Evolutionary conservation across 495 filamentous ascomycete genomes (phyloP), one percentile per base, ranked within the genome.

Genomic region (Penicillium chermesinum): DNA sequence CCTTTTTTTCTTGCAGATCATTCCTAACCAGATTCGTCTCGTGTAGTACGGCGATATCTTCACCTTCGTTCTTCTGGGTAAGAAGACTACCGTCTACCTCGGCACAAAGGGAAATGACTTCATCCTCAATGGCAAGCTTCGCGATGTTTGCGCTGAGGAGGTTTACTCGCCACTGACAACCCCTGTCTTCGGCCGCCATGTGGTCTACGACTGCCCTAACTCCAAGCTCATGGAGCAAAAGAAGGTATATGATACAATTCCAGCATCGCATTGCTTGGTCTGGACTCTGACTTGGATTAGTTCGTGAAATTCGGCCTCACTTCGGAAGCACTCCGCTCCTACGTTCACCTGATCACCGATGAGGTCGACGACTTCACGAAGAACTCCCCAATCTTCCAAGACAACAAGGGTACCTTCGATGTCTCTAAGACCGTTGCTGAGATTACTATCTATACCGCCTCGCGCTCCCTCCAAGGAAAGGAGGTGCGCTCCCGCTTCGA

Each of bases 141-240:
- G 70, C 49, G 79, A 84, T 50, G 71, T 84, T 37, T 82, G 79
- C 54, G 81, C 81, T 16, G 81, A 84, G 61, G 81, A 85, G 52
- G 74, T 84, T 19, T 85, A 85, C 59, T 75, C 66, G 38, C 75
- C 75, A 15, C 65, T 85, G 32, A 81, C 77, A 5, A 81, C 78
- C 7, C 81, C 81, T 45, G 77, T 82, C 2, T 85, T 84, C 63
- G 81, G 81, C 19, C 74, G 70, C 44, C 68, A 82, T 65, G 81
- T 85, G 12, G 79, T 84, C 17, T 85, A 84, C 50, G 81, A 84
- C 54, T 83, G 80, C 60, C 78, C 81, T 3, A 83, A 83, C 59
- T 64, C 80, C 10, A 83, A 83, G 59, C 67, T 85, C 38, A 83
- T 85, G 81, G 81, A 85, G 59, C 81, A 85, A 65, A 85, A 85